Evolutionary conservation across 179 eudicot species (phyloP).

Genomic region (Sideroxylon spinosum): DNA sequence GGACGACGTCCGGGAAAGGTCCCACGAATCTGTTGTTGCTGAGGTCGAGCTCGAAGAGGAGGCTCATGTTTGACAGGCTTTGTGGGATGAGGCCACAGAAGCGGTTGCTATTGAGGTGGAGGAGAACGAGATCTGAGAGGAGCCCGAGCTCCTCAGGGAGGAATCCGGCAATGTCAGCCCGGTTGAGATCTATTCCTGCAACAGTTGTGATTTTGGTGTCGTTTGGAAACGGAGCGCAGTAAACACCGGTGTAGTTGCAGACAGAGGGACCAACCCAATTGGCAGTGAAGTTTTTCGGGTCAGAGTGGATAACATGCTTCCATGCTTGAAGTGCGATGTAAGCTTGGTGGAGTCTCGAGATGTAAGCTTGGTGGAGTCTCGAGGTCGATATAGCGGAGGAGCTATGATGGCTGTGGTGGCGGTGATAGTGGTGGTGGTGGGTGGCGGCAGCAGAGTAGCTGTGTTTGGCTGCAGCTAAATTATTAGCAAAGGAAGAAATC

Average conservation of each 20-base stretch:
- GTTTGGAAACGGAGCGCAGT: constrained; percentile 21
- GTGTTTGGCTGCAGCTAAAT: constrained; percentile 21
- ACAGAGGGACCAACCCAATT: constrained; percentile 40
- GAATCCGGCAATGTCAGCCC: constrained; percentile 30
- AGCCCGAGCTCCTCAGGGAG: constrained; percentile 35
- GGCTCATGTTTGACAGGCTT: constrained; percentile 22
- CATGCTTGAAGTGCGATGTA: constrained; percentile 39
- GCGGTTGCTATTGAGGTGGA: constrained; percentile 36
- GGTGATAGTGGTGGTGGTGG: too few relatives aligned
- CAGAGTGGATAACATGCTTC: constrained; percentile 35
- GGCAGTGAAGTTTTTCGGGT: constrained; percentile 34
- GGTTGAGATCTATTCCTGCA: constrained; percentile 42
- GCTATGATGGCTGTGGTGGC: background rate
- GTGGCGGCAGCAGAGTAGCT: background rate
- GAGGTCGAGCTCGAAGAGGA: constrained; percentile 35
- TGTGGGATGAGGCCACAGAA: constrained; percentile 35
- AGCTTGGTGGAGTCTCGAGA: constrained; percentile 26
- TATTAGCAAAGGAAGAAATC: constrained; percentile 11
- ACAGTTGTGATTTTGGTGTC: constrained; percentile 18
- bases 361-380: background rate
- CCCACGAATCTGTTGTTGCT: constrained; percentile 39
- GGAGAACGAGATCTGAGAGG: constrained; percentile 28
- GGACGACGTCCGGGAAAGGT: constrained; percentile 34
- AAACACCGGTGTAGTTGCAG: constrained; percentile 36
- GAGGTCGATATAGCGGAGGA: constrained; percentile 1